phyloP scores from a whole-genome alignment of 2,329 filamentous ascomycete genomes.

The Microsporum canis region DNA sequence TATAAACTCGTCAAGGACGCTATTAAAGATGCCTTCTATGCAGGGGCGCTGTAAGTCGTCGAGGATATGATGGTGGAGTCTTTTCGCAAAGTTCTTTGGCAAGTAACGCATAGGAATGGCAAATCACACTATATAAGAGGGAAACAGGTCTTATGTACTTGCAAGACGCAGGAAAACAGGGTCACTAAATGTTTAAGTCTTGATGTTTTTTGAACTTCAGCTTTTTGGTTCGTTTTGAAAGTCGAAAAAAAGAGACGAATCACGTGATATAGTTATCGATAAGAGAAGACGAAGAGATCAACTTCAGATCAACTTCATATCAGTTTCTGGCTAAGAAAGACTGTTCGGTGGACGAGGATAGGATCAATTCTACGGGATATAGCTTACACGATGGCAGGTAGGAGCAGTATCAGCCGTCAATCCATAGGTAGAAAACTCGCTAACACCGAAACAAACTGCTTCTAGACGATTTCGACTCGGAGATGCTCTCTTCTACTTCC shows the following conservation, averaged over 20 bases:
- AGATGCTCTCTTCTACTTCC: slow-evolving; percentile 39
- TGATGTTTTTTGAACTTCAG: background rate
- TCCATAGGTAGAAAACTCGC: background rate
- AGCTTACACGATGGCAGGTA: background rate
- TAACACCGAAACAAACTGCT: background rate
- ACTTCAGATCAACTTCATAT: too few species aligned
- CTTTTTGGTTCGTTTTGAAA: background rate
- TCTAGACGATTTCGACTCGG: slow-evolving; percentile 32
- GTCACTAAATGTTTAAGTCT: background rate
- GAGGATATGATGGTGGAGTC: background rate
- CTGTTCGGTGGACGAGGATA: background rate
- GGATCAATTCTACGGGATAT: background rate
- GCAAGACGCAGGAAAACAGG: background rate
- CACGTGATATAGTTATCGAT: background rate
- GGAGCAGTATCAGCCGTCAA: background rate
- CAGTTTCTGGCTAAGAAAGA: too few species aligned
- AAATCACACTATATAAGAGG: background rate
- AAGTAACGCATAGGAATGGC: background rate
- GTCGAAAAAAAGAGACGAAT: background rate
- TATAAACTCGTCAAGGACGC: background rate
- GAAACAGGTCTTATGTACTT: background rate
- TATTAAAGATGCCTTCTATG: background rate
- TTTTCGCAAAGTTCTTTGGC: background rate
- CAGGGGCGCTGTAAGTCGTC: background rate
- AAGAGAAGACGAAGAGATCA: background rate